Evolutionary conservation across 352 stramenopile species (phyloP).

Genomic region (Phytopythium boreale): DNA sequence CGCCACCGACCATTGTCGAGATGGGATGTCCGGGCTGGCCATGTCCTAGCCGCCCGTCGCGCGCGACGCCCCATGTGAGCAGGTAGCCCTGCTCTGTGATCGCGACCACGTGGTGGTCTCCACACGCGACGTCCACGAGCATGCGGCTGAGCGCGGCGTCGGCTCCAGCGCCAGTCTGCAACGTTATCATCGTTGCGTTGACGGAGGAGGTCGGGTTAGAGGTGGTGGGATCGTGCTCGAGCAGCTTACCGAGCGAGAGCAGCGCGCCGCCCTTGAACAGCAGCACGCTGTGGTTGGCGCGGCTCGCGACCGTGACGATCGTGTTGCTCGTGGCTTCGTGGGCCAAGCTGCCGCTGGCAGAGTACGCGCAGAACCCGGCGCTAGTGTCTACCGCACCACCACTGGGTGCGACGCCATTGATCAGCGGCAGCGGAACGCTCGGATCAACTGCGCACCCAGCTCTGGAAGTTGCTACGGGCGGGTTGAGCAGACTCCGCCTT

Average conservation of each 20-base stretch:
- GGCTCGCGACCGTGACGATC: conserved; percentile 38
- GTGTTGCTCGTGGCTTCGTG: conserved; percentile 19
- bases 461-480: background rate
- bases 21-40: background rate
- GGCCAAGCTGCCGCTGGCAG: background rate
- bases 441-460: background rate
- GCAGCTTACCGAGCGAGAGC: conserved; percentile 28
- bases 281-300: conserved; percentile 37
- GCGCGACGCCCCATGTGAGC: conserved; percentile 67
- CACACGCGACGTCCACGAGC: conserved; percentile 57
- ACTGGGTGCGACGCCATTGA: background rate
- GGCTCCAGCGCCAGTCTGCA: conserved; percentile 8
- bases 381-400: background rate
- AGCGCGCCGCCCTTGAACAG: conserved; percentile 45
- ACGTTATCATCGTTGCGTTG: conserved; percentile 5
- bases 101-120: conserved; percentile 51
- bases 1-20: background rate
- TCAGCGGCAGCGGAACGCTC: background rate
- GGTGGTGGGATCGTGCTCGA: conserved; percentile 4
- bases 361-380: background rate
- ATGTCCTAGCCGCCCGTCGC: conserved; percentile 12
- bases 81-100: conserved; percentile 74
- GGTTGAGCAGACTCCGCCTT: background rate
- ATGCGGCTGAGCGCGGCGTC: conserved; percentile 47
- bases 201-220: conserved; percentile 4